A percentile compares a stretch with the other conserved stretches of the same genome.
Evolutionary conservation across 345 rosid genomes (phyloP).

Genomic region (Salix viminalis): DNA sequence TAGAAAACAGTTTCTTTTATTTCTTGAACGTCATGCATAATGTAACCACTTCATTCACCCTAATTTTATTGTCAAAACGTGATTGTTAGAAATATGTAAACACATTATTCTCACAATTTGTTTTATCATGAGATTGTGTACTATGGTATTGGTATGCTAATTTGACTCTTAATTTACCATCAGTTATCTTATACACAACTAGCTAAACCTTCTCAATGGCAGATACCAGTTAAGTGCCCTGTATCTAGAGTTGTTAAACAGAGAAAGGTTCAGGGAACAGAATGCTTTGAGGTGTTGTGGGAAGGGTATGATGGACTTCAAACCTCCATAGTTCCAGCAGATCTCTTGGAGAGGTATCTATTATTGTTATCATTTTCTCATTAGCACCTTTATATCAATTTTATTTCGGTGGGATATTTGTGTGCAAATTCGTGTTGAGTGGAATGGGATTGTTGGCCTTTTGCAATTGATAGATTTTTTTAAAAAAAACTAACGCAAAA

Average conservation of each 20-base stretch:
- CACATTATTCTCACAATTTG: not conserved
- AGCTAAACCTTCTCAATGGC: slow-evolving; percentile 16
- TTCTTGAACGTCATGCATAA: not conserved
- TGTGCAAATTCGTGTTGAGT: too few relatives aligned
- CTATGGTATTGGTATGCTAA: not conserved
- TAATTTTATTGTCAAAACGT: not conserved
- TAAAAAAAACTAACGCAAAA: not conserved
- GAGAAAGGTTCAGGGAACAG: slow-evolving; percentile 65
- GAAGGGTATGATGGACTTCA: slow-evolving; percentile 54
- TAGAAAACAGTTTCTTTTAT: too few relatives aligned
- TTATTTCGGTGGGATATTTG: not conserved
- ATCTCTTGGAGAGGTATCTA: slow-evolving; percentile 68
- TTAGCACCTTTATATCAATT: too few relatives aligned
- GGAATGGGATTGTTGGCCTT: too few relatives aligned
- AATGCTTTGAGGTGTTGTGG: slow-evolving; percentile 80
- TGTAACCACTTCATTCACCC: not conserved
- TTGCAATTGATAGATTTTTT: not conserved
- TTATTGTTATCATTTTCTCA: not conserved
- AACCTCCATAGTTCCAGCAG: slow-evolving; percentile 68
- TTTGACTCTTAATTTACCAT: not conserved
- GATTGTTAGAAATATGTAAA: not conserved
- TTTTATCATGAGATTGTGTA: not conserved
- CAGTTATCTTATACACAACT: not conserved
- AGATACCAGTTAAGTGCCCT: slow-evolving; percentile 77
- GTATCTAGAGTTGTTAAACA: slow-evolving; percentile 61